Base-by-base conservation (phyloP, 352 stramenopile genomes). In the Pythium pyrilobum region DNA sequence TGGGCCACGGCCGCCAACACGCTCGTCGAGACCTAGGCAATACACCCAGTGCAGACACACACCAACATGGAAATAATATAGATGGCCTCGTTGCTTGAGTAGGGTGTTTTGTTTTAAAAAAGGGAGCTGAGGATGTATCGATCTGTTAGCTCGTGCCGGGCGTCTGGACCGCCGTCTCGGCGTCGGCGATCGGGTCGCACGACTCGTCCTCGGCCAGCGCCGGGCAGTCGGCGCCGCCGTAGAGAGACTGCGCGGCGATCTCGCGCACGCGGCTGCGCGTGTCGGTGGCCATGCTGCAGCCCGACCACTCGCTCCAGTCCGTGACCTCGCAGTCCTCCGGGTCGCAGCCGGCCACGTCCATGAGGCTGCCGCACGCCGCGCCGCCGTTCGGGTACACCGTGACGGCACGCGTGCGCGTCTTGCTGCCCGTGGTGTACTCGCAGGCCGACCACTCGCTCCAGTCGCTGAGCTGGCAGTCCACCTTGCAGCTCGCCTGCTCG, bases 1-100 rank as follows among this genome's bases (percentile, higher is more conserved):
- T 98, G 89, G 89, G 81, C 67, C 4, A 61, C 49, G 11, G 60
- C 59, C 45, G 59, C 53, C 31, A 62, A 69, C 34, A 43, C 60
- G 4, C 52, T 67, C 36, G 24, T 56, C 8, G 60, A 67, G 48
- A 51, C 53, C 2, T 62, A 37, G 50, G 31, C 2, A 53, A 43
- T 48, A 3, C 0, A 3, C 36, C 6, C 7, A 9, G n/a, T 32
- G 37, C 0, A 47, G 16, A 11, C 36, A 29, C 41, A 54, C 18
- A 44, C n/a, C 18, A 2, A 28, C 49, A 33, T 33, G 28, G 28
- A n/a, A 51, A 24, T 39, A 9, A n/a, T 40, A 27, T 38, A 40
- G n/a, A 10, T 40, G 9, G 38, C 15, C 43, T 38, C 41, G n/a
- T 48, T 36, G 3, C 34, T 27, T n/a, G n/a, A n/a, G n/a, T n/a